Evolutionary conservation across 768 basidiomycete species (phyloP).

Genomic region (Leccinum sublutescens): DNA sequence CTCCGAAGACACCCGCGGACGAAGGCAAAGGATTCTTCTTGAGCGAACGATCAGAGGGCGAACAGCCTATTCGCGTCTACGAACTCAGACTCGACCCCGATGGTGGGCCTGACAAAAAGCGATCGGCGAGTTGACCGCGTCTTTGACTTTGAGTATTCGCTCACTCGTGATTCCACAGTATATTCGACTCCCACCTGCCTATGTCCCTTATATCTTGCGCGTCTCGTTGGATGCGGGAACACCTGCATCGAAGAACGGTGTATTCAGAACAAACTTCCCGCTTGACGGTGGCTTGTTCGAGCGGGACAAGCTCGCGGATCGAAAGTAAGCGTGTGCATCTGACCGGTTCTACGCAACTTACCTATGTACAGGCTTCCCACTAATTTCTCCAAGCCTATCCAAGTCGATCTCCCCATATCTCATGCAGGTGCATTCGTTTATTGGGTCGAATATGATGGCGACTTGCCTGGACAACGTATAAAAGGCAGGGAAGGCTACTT

Average conservation of each 20-base stretch:
- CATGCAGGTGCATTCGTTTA: slow-evolving; percentile 96
- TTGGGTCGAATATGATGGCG: slow-evolving; percentile 88
- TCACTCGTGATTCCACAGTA: slow-evolving; percentile 54
- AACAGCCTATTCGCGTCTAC: slow-evolving; percentile 75
- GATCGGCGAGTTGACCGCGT: slow-evolving; percentile 58
- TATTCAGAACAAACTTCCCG: slow-evolving; percentile 96
- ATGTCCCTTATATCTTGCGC: slow-evolving; percentile 84
- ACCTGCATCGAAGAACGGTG: slow-evolving; percentile 83
- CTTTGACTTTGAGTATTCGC: slow-evolving; percentile 3
- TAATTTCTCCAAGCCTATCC: slow-evolving; percentile 86
- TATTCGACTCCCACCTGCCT: slow-evolving; percentile 91
- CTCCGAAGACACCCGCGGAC: slow-evolving; percentile 89
- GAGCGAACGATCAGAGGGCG: slow-evolving; percentile 47
- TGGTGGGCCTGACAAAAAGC: slow-evolving; percentile 85
- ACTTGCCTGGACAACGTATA: slow-evolving; percentile 54
- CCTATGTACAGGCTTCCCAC: slow-evolving; percentile 63
- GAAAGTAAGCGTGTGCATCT: slow-evolving; percentile 52
- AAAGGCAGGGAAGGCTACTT: slow-evolving; percentile 92
- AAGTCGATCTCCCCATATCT: slow-evolving; percentile 93
- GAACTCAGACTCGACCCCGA: slow-evolving; percentile 85
- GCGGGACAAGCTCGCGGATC: slow-evolving; percentile 68
- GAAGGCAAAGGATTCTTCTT: slow-evolving; percentile 90
- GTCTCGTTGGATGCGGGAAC: slow-evolving; percentile 92
- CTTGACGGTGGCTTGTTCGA: slow-evolving; percentile 87
- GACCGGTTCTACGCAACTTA: slow-evolving; percentile 13